These are phyloP conservation scores for Coemansia sp. DNA, from an alignment of 192 early-diverging fungal genomes.

Conservation along the genomic window DNA sequence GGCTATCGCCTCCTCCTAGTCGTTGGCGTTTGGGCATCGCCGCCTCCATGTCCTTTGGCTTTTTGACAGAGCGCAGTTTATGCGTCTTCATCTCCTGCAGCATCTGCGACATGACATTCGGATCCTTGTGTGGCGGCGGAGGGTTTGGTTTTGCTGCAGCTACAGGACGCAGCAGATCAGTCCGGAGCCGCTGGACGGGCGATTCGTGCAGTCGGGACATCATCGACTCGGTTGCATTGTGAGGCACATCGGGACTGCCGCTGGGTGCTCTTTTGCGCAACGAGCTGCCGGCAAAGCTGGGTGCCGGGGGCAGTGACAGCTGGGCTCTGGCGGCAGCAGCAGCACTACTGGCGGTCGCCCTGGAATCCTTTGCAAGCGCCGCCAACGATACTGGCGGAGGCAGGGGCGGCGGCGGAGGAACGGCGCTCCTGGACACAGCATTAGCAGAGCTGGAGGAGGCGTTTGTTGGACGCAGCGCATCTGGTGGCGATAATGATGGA, in stretches of 20 bases:
- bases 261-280: neutral
- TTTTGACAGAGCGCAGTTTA: constrained; percentile 35
- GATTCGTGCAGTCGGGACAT: constrained; percentile 3
- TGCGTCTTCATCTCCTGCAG: constrained; percentile 51
- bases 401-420: constrained; percentile 19
- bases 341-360: neutral
- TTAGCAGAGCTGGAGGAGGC: neutral
- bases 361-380: constrained; percentile 2
- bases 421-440: constrained; percentile 1
- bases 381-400: constrained; percentile 10
- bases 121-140: constrained; percentile 40
- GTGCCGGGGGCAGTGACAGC: constrained; percentile 1
- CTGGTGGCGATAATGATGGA: constrained; percentile 12
- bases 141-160: neutral
- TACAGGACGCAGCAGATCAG: constrained; percentile 27
- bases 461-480: too few species aligned
- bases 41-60: constrained; percentile 44
- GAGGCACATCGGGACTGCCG: neutral
- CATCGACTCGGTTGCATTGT: neutral
- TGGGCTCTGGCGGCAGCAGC: constrained; percentile 4
- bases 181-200: constrained; percentile 13
- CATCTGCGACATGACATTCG: constrained; percentile 47
- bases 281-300: neutral
- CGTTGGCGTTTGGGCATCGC: constrained; percentile 1
- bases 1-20: too few species aligned